Evolutionary conservation across 345 rosid species (phyloP).

Genomic region (Camelina hispida): DNA sequence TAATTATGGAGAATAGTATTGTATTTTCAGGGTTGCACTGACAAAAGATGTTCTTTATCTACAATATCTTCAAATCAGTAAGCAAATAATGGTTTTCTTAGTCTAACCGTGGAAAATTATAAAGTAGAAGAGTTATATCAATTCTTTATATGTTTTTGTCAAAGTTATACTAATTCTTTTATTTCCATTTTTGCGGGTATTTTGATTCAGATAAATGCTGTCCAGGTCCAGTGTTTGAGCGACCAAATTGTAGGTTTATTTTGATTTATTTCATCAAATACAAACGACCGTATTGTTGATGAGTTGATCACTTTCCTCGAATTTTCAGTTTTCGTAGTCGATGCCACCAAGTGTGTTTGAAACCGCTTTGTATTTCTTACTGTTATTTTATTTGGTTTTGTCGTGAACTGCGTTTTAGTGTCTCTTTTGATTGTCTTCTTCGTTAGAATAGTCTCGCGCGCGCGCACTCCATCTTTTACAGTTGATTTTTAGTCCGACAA

Average conservation of each 20-base stretch:
- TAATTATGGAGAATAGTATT: neutral
- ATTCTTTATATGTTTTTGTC: no score
- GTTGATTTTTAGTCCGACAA: slow-evolving; percentile 31
- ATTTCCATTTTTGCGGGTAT: neutral
- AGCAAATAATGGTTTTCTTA: neutral
- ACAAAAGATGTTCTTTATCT: neutral
- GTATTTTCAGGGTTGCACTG: neutral
- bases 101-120: neutral
- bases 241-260: slow-evolving; percentile 21
- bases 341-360: slow-evolving; percentile 12
- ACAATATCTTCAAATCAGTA: neutral
- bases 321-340: slow-evolving; percentile 11
- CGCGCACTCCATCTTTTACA: slow-evolving; percentile 38
- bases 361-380: neutral
- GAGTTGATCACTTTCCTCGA: slow-evolving; percentile 25
- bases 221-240: slow-evolving; percentile 35
- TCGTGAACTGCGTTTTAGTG: slow-evolving; percentile 7
- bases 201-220: neutral
- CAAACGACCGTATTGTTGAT: slow-evolving; percentile 7
- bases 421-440: neutral
- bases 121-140: neutral
- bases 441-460: slow-evolving; percentile 37
- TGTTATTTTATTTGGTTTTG: neutral
- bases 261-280: neutral
- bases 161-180: neutral